Conservation (phyloP, 176 grass and related monocot genomes). For the Eleusine indica region DNA sequence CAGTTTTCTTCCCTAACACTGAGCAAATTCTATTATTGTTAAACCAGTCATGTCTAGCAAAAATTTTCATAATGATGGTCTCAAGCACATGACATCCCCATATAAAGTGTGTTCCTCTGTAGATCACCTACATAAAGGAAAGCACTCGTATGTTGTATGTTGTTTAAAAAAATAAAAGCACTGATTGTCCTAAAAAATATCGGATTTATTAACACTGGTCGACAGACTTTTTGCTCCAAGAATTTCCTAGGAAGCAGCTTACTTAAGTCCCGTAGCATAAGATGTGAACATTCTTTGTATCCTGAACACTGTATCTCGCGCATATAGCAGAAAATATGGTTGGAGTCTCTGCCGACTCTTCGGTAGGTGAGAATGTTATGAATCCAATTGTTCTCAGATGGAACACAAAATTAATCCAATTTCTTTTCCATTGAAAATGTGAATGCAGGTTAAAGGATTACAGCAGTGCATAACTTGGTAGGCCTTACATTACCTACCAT, state of each 20-base stretch:
- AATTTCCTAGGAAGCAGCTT: neutral
- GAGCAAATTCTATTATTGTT: too few relatives aligned
- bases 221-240: neutral
- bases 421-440: neutral
- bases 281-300: neutral
- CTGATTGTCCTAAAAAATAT: too few relatives aligned
- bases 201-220: too few relatives aligned
- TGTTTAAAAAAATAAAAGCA: too few relatives aligned
- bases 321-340: neutral
- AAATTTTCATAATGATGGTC: too few relatives aligned
- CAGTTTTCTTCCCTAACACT: too few relatives aligned
- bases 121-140: too few relatives aligned
- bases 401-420: neutral
- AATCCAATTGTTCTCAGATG: conserved; percentile 2
- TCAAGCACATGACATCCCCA: too few relatives aligned
- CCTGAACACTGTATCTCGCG: neutral
- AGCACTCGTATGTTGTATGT: too few relatives aligned
- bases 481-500: neutral
- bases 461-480: neutral
- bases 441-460: conserved; percentile 17
- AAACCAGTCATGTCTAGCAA: too few relatives aligned
- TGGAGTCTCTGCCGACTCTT: neutral
- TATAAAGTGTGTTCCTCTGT: too few relatives aligned
- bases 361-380: neutral
- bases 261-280: neutral